phyloP scores from a whole-genome alignment of 2,329 filamentous ascomycete species.

The Diplocarpon mali region DNA sequence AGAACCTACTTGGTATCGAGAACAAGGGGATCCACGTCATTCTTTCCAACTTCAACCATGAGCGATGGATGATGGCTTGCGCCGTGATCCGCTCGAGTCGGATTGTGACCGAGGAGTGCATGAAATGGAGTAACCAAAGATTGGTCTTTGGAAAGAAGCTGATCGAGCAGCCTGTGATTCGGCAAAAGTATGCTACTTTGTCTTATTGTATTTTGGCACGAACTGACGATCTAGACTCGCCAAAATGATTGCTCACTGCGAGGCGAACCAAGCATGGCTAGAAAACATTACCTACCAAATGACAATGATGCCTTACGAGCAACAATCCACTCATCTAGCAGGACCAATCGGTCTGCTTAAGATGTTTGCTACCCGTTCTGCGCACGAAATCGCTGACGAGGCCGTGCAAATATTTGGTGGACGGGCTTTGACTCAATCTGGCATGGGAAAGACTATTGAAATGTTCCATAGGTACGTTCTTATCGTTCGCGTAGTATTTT shows the following conservation, averaged over 20 bases:
- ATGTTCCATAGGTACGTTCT: conserved; percentile 55
- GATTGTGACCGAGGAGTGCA: conserved; percentile 66
- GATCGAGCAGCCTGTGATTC: conserved; percentile 73
- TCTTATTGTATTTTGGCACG: not conserved
- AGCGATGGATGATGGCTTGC: conserved; percentile 66
- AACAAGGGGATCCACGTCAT: conserved; percentile 81
- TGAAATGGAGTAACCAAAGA: conserved; percentile 84
- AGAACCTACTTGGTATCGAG: conserved; percentile 69
- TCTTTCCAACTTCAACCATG: conserved; percentile 82
- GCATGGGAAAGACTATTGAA: conserved; percentile 75
- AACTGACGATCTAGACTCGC: conserved; percentile 44
- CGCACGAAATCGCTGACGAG: conserved; percentile 72
- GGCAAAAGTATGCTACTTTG: conserved; percentile 50
- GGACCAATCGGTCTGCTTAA: conserved; percentile 79
- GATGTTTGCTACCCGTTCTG: conserved; percentile 62
- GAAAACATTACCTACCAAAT: conserved; percentile 81
- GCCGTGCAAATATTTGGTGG: conserved; percentile 81
- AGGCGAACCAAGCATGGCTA: conserved; percentile 78
- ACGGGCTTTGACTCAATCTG: conserved; percentile 65
- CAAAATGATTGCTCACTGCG: conserved; percentile 74
- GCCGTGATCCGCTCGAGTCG: conserved; percentile 54
- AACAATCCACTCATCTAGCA: conserved; percentile 64
- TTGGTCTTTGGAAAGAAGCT: conserved; percentile 75
- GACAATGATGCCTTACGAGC: conserved; percentile 69
- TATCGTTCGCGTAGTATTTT: conserved; percentile 26